These are phyloP conservation scores for Yueomyces sinensis DNA, from an alignment of 805 yeast genomes.

Conservation along the genomic window DNA sequence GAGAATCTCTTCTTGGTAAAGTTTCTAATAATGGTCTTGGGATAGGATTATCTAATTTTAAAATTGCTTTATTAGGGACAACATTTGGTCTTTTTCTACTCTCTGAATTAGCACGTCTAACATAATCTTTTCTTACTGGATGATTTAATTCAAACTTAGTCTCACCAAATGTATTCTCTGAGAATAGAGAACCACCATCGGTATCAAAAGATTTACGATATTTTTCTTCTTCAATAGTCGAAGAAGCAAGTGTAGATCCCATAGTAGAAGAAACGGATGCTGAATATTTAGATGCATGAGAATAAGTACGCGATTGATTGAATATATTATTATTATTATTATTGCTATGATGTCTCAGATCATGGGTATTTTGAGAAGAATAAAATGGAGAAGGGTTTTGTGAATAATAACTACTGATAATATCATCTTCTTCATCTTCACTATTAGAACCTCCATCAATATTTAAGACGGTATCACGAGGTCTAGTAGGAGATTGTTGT, in stretches of 20 bases:
- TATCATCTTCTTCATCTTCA: conserved; percentile 24
- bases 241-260: conserved; percentile 18
- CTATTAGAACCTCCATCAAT: conserved; percentile 24
- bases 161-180: conserved; percentile 23
- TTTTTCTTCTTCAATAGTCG: conserved; percentile 16
- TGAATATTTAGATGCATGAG: conserved; percentile 9
- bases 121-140: conserved; percentile 23
- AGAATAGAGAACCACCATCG: conserved; percentile 20
- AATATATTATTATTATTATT: conserved; percentile 2
- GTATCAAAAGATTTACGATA: conserved; percentile 44
- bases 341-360: neutral
- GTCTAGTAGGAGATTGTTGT: conserved; percentile 60
- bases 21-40: conserved; percentile 81
- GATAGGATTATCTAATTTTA: conserved; percentile 86
- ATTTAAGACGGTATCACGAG: conserved; percentile 36
- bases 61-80: conserved; percentile 35
- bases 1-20: conserved; percentile 75
- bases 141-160: conserved; percentile 25
- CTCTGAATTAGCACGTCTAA: conserved; percentile 47
- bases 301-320: conserved; percentile 7
- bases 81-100: conserved; percentile 48
- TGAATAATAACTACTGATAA: conserved; percentile 11
- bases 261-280: conserved; percentile 10
- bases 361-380: neutral
- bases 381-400: conserved; percentile 2